These are phyloP conservation scores for Violaceomyces palustris DNA, from an alignment of 1,284 basidiomycete species.

Conservation along the genomic window DNA sequence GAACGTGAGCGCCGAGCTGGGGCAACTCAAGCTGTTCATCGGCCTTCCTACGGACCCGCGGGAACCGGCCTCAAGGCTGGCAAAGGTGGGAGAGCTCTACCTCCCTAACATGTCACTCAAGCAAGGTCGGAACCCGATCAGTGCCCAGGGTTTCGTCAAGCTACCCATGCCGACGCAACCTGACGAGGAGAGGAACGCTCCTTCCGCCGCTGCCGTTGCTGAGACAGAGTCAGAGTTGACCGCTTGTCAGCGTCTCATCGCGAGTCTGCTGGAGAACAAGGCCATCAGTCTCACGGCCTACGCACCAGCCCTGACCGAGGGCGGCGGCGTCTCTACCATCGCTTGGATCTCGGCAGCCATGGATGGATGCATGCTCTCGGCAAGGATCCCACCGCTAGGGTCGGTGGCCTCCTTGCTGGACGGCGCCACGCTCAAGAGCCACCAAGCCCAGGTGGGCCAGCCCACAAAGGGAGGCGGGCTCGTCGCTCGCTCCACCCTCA, in stretches of 20 bases:
- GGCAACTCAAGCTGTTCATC: constrained; percentile 3
- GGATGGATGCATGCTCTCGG: constrained; percentile 11
- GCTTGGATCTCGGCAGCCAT: constrained; percentile 30
- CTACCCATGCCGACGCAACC: too few relatives aligned
- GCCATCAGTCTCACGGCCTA: constrained; percentile 11
- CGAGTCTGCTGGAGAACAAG: constrained; percentile 31
- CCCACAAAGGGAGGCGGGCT: constrained; percentile 10
- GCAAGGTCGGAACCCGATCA: constrained; percentile 4
- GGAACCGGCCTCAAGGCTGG: constrained; percentile 5
- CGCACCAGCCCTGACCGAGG: constrained; percentile 3
- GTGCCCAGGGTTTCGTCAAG: constrained; percentile 8
- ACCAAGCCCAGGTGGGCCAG: constrained; percentile 1
- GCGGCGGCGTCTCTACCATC: constrained; percentile 11
- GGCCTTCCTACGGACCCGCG: not conserved
- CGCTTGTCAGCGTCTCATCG: constrained; percentile 16
- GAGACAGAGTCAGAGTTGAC: constrained; percentile 5
- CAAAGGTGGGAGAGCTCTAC: constrained; percentile 9
- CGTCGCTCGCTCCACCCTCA: constrained; percentile 29
- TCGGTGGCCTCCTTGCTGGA: constrained; percentile 25
- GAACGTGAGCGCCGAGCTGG: constrained; percentile 3
- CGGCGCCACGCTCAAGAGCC: constrained; percentile 27
- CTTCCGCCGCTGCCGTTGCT: not conserved
- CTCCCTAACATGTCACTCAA: constrained; percentile 14
- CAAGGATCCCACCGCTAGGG: constrained; percentile 26
- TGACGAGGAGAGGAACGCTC: too few relatives aligned